Evolutionary conservation across 257 asterid genomes (phyloP).

Genomic region (Penstemon barbatus): DNA sequence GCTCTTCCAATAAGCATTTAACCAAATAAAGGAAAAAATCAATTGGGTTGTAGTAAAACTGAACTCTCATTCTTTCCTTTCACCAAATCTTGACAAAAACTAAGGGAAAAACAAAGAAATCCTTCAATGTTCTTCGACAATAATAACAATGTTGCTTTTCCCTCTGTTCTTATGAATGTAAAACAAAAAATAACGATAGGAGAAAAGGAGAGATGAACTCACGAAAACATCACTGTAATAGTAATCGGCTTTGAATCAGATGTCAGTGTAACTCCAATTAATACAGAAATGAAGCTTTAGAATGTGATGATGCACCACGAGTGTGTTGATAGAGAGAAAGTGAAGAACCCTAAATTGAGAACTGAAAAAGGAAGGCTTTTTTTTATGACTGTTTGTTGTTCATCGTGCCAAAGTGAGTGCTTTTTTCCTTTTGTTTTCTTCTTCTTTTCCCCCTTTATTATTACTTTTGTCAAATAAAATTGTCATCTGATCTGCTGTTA

Average conservation of each 20-base stretch:
- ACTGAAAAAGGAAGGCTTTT: conserved; percentile 31
- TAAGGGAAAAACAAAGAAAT: conserved; percentile 21
- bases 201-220: conserved; percentile 25
- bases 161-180: too few relatives aligned
- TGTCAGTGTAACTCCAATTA: conserved; percentile 23
- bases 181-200: background rate
- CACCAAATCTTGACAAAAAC: conserved; percentile 26
- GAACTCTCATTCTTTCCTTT: conserved; percentile 39
- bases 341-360: conserved; percentile 39
- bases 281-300: conserved; percentile 11
- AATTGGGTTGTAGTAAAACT: conserved; percentile 35
- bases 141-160: too few relatives aligned
- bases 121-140: background rate
- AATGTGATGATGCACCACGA: conserved; percentile 8
- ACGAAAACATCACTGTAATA: conserved; percentile 26
- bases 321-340: background rate
- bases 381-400: conserved; percentile 20
- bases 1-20: background rate
- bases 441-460: too few relatives aligned
- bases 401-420: too few relatives aligned
- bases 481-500: too few relatives aligned
- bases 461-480: too few relatives aligned
- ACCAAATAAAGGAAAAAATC: conserved; percentile 5
- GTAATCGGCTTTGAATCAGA: background rate
- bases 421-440: too few relatives aligned